Conservation (phyloP, 768 basidiomycete species). For the Rickenella mellea region DNA sequence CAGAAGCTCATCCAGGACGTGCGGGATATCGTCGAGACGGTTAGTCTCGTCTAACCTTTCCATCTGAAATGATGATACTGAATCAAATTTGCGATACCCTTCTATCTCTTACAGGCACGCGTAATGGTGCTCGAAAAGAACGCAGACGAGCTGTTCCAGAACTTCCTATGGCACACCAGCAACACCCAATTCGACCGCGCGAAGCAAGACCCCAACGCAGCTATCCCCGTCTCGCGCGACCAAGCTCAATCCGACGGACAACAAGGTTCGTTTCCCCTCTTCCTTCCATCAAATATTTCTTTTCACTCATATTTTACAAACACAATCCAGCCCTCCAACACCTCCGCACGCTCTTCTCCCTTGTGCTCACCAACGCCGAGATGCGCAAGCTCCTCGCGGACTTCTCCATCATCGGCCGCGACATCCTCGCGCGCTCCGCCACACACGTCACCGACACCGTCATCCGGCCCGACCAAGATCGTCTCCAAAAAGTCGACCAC, state of each 20-base stretch:
- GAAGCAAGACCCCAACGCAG: slow-evolving; percentile 31
- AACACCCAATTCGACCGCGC: slow-evolving; percentile 35
- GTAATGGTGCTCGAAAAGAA: slow-evolving; percentile 76
- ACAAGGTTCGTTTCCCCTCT: slow-evolving; percentile 35
- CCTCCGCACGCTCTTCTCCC: slow-evolving; percentile 77
- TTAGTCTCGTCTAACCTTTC: no score
- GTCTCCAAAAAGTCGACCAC: slow-evolving; percentile 57
- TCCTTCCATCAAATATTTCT: neutral
- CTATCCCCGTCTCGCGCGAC: slow-evolving; percentile 40
- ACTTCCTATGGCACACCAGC: slow-evolving; percentile 77
- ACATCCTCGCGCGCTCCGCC: slow-evolving; percentile 70
- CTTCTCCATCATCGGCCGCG: slow-evolving; percentile 69
- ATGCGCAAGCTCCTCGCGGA: slow-evolving; percentile 82
- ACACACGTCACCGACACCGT: slow-evolving; percentile 60
- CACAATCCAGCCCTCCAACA: slow-evolving; percentile 61
- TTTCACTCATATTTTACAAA: no score
- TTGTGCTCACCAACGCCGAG: slow-evolving; percentile 89
- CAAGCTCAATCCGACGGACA: slow-evolving; percentile 49
- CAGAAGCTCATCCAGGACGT: slow-evolving; percentile 65
- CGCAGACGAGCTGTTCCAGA: slow-evolving; percentile 83
- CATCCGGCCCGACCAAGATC: slow-evolving; percentile 57
- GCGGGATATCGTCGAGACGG: slow-evolving; percentile 71
- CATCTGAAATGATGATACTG: no score
- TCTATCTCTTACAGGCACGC: no score
- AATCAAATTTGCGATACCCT: no score